Evolutionary conservation across 768 basidiomycete species (phyloP).

Genomic region (Collybiopsis confluens): DNA sequence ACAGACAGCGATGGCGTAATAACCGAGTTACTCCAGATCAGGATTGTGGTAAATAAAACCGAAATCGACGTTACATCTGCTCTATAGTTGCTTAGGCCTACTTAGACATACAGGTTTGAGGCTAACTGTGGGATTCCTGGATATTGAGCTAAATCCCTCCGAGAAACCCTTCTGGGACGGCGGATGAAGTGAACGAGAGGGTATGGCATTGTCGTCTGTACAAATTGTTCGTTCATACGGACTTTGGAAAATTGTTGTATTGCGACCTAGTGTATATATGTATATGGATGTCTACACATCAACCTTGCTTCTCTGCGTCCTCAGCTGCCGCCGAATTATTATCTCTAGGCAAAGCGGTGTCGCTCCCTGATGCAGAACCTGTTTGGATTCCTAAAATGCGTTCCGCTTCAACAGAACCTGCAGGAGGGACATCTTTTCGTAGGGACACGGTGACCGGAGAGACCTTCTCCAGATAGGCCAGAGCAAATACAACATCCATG

Average conservation of each 20-base stretch:
- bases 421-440: slow-evolving; percentile 38
- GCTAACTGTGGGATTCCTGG: no score
- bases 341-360: background rate
- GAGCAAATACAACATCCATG: slow-evolving; percentile 44
- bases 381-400: slow-evolving; percentile 32
- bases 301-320: background rate
- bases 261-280: no score
- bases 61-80: slow-evolving; percentile 34
- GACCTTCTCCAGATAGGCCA: slow-evolving; percentile 39
- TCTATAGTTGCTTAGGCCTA: no score
- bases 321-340: background rate
- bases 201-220: no score
- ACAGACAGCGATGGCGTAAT: slow-evolving; percentile 33
- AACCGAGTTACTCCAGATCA: slow-evolving; percentile 28
- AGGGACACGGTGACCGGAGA: slow-evolving; percentile 41
- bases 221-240: no score
- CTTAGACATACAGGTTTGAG: no score
- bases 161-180: no score
- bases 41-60: slow-evolving; percentile 34
- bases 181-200: no score
- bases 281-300: background rate
- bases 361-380: background rate
- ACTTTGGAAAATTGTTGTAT: no score
- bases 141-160: no score
- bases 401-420: slow-evolving; percentile 42